Base-by-base conservation (phyloP, 495 filamentous ascomycete species). In the Penicillium pancosmium region DNA sequence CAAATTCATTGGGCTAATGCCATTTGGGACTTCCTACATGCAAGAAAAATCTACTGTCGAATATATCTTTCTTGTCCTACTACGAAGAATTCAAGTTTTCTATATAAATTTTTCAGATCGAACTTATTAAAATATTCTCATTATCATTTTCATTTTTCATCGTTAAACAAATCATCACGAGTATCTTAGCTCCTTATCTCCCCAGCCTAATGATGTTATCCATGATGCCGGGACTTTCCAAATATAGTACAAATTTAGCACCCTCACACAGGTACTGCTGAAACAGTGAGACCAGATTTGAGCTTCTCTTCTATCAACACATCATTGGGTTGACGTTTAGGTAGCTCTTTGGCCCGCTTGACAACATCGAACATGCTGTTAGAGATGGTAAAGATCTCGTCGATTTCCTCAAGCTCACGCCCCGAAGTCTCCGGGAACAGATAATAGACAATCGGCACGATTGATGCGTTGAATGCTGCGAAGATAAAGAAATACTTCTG, bases 381-480 rank as follows among this genome's bases (percentile, higher is more conserved):
- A 0, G 61, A 62, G 10, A 75, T 72, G 19, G 67, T 61, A 61
- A 82, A 83, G 49, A 80, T 73, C 31, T 71, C 70, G 41, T 82
- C 81, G 40, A 82, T 70, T 50, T 82, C 80, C 61, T 84, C 81
- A 4, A 84, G 73, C 5, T 70, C 73, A 18, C 80, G 78, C 4
- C 72, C 75, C 15, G 78, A 73, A 2, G 85, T 87, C 68, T 88
- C 86, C 4, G 84, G 85, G 64, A 82, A 86, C 40, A 78, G 57
- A 53, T 86, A 78, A 65, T 84, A 88, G 21, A 87, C 76, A 23
- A 84, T 70, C 2, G 83, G 83, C 0, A 87, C 73, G 69, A 88
- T 87, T 19, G 76, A 58, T 21, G 73, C 74, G 66, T 87, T 87
- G 66, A 86, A 81, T 12, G 80, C 75, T 6, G 68, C 66, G 36